Conservation (phyloP, 441 rosid genomes). For the Raphanus hybrid region DNA sequence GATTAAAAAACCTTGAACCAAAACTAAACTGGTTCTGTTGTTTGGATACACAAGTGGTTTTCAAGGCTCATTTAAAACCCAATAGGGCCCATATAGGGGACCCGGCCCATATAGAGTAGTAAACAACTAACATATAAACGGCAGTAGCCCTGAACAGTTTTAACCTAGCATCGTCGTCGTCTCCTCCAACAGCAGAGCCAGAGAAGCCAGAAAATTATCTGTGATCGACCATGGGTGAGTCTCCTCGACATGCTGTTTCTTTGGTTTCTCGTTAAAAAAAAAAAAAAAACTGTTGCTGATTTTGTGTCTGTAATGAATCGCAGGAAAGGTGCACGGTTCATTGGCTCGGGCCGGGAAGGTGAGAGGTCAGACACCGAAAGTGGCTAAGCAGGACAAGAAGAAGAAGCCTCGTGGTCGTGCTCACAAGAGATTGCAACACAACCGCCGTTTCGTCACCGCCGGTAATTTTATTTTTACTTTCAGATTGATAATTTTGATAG, state of each 20-base stretch:
- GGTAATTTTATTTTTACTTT: constrained; percentile 33
- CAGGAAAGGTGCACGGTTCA: constrained; percentile 65
- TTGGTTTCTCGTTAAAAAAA: neutral
- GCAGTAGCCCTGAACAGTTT: too few species aligned
- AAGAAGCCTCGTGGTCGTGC: constrained; percentile 65
- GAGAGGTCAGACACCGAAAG: constrained; percentile 64
- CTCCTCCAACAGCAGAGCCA: constrained; percentile 2
- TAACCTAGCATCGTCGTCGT: too few species aligned
- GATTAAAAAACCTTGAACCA: neutral
- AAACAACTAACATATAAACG: neutral
- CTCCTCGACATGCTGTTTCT: neutral
- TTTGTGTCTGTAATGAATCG: neutral
- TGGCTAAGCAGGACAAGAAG: constrained; percentile 65
- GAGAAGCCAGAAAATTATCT: constrained; percentile 16
- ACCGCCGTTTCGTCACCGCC: constrained; percentile 61
- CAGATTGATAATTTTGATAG: neutral
- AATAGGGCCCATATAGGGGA: too few species aligned
- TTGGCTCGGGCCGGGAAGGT: constrained; percentile 72
- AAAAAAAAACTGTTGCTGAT: neutral
- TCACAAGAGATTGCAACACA: constrained; percentile 53
- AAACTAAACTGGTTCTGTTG: neutral
- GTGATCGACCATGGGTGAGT: constrained; percentile 25
- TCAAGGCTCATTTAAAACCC: too few species aligned
- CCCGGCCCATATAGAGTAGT: too few species aligned
- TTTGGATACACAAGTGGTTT: neutral